Conservation (phyloP, 2,329 filamentous ascomycete species). For the Colletotrichum tanaceti region DNA sequence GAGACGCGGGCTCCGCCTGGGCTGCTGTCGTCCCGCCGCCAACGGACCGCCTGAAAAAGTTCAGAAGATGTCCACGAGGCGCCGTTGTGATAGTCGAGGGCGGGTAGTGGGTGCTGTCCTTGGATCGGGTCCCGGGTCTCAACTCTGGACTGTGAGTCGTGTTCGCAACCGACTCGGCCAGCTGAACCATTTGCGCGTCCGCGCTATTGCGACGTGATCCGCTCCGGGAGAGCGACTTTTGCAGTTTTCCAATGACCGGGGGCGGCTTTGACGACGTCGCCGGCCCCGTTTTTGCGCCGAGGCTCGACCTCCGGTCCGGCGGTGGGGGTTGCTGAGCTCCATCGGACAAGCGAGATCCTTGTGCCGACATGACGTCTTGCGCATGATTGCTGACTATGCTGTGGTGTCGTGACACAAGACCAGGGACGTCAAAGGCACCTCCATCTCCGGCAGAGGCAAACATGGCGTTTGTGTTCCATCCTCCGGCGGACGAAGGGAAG, state of each 20-base stretch:
- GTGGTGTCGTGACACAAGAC: conserved; percentile 48
- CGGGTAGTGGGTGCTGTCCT: conserved; percentile 59
- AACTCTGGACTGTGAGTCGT: conserved; percentile 43
- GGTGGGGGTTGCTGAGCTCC: conserved; percentile 57
- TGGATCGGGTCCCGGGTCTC: conserved; percentile 45
- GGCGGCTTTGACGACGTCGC: conserved; percentile 44
- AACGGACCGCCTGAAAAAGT: conserved; percentile 64
- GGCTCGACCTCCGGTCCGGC: conserved; percentile 65
- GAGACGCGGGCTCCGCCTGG: conserved; percentile 42
- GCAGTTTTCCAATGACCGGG: conserved; percentile 42
- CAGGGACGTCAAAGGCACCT: conserved; percentile 47
- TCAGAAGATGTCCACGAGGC: conserved; percentile 59
- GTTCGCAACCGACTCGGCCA: conserved; percentile 41
- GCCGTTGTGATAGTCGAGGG: conserved; percentile 61
- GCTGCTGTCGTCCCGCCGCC: conserved; percentile 49
- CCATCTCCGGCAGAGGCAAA: conserved; percentile 55
- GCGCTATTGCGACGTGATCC: conserved; percentile 48
- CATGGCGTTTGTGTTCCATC: conserved; percentile 62
- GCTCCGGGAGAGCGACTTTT: conserved; percentile 45
- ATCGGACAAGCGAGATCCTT: conserved; percentile 52
- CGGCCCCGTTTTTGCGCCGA: conserved; percentile 61
- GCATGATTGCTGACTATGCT: conserved; percentile 59
- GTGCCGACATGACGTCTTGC: conserved; percentile 58
- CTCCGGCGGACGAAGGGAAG: conserved; percentile 57
- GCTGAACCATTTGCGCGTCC: conserved; percentile 45